Evolutionary conservation across 2,329 filamentous ascomycete species (phyloP).

Genomic region (Aspergillus flavus): DNA sequence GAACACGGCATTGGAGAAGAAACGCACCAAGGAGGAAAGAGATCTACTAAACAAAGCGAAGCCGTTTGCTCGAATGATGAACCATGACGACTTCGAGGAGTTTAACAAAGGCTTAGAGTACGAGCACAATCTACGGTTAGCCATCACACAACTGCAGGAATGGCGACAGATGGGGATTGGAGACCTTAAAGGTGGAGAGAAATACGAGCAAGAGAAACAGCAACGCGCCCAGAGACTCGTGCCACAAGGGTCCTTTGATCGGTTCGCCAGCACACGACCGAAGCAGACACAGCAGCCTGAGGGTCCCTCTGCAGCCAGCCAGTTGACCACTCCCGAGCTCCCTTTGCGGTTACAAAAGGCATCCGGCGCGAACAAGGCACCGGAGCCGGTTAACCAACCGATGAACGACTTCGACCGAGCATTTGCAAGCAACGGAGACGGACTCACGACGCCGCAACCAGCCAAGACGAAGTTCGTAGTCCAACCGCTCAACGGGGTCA

Average conservation of each 20-base stretch:
- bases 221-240: constrained; percentile 65
- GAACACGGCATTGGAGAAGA: constrained; percentile 88
- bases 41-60: constrained; percentile 92
- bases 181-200: constrained; percentile 82
- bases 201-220: constrained; percentile 88
- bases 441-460: constrained; percentile 40
- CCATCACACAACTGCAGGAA: constrained; percentile 87
- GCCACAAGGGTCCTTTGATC: constrained; percentile 80
- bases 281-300: constrained; percentile 71
- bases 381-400: constrained; percentile 37
- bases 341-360: constrained; percentile 61
- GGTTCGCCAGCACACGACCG: constrained; percentile 73
- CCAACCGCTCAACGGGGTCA: constrained; percentile 50
- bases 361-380: constrained; percentile 30
- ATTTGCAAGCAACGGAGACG: constrained; percentile 53
- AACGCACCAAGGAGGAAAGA: constrained; percentile 90
- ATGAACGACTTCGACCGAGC: constrained; percentile 58
- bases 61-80: constrained; percentile 96
- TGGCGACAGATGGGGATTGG: constrained; percentile 86
- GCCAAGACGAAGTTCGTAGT: constrained; percentile 56
- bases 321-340: constrained; percentile 78
- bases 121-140: constrained; percentile 86
- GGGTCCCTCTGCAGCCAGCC: constrained; percentile 71
- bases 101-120: constrained; percentile 84
- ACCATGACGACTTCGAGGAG: constrained; percentile 82